A percentile compares a stretch with the other conserved stretches of the same genome.
Conservation (phyloP, 108 stramenopile genomes). For the Nitzschia palea region DNA sequence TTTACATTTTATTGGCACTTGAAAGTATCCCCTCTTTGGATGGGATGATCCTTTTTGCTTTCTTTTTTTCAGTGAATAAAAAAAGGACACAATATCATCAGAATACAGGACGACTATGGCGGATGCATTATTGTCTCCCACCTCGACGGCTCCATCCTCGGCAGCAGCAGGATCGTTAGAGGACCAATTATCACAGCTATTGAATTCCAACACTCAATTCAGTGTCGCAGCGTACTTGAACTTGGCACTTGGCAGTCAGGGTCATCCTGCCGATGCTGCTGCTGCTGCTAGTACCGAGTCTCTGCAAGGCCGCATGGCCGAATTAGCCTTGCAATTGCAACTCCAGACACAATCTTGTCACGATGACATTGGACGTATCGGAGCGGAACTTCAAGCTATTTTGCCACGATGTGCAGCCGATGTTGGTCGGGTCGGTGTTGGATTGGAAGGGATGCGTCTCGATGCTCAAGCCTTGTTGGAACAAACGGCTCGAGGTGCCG, state of each 20-base stretch:
- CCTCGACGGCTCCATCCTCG: not conserved
- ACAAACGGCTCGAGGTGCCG: constrained; percentile 13
- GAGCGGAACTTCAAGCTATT: constrained; percentile 81
- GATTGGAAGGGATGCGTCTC: constrained; percentile 63
- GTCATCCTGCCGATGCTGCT: constrained; percentile 1
- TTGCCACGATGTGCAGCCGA: constrained; percentile 82
- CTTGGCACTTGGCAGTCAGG: constrained; percentile 40
- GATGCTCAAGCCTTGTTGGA: constrained; percentile 63
- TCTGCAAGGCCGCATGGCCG: constrained; percentile 72
- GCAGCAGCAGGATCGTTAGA: constrained; percentile 27
- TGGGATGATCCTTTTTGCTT: too few relatives aligned
- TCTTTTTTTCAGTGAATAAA: too few relatives aligned
- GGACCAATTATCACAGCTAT: constrained; percentile 42
- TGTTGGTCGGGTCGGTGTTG: constrained; percentile 61
- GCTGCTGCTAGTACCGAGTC: constrained; percentile 10
- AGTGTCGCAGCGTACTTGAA: constrained; percentile 75
- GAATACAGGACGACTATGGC: constrained; percentile 8
- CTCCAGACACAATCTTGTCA: constrained; percentile 79
- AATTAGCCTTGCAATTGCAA: constrained; percentile 79
- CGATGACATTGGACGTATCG: constrained; percentile 85
- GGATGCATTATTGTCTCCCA: not conserved
- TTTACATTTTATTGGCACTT: too few relatives aligned
- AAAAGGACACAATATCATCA: too few relatives aligned
- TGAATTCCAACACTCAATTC: constrained; percentile 61
- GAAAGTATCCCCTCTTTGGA: too few relatives aligned